These are phyloP conservation scores for Arabidopsis hybrid DNA, from an alignment of 441 rosid genomes.

Conservation along the genomic window DNA sequence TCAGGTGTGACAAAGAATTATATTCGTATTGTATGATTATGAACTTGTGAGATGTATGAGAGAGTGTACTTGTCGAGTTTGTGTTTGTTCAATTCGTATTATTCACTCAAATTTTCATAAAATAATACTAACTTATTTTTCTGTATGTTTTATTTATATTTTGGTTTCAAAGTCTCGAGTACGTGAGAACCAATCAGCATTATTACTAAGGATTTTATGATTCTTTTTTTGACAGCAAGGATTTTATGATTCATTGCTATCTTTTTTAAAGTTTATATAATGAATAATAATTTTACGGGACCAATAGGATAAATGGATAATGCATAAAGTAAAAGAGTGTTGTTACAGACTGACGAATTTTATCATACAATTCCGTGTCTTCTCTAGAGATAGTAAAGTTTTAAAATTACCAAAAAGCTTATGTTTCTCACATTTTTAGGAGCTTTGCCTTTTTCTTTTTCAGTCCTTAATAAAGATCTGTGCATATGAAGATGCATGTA, in stretches of 20 bases:
- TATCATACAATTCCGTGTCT: slow-evolving; percentile 49
- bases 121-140: slow-evolving; percentile 36
- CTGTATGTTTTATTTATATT: slow-evolving; percentile 10
- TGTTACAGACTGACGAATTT: slow-evolving; percentile 36
- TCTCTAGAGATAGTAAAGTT: slow-evolving; percentile 41
- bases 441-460: slow-evolving; percentile 43
- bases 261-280: neutral
- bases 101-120: slow-evolving; percentile 23
- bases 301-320: slow-evolving; percentile 44
- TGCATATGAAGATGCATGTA: slow-evolving; percentile 41
- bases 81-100: slow-evolving; percentile 32
- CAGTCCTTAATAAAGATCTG: slow-evolving; percentile 44
- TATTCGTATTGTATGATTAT: slow-evolving; percentile 37
- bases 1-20: slow-evolving; percentile 35
- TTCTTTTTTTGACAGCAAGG: too few relatives aligned
- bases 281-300: slow-evolving; percentile 15
- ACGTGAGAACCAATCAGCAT: slow-evolving; percentile 29
- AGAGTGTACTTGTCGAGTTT: slow-evolving; percentile 31
- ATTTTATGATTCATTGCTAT: slow-evolving; percentile 9
- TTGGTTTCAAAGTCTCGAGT: neutral
- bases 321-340: slow-evolving; percentile 38
- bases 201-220: too few relatives aligned
- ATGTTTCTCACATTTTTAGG: slow-evolving; percentile 45
- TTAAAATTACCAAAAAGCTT: slow-evolving; percentile 38
- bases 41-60: slow-evolving; percentile 39